Base-by-base conservation (phyloP, 805 yeast species). In the Candida sanyiensis region DNA sequence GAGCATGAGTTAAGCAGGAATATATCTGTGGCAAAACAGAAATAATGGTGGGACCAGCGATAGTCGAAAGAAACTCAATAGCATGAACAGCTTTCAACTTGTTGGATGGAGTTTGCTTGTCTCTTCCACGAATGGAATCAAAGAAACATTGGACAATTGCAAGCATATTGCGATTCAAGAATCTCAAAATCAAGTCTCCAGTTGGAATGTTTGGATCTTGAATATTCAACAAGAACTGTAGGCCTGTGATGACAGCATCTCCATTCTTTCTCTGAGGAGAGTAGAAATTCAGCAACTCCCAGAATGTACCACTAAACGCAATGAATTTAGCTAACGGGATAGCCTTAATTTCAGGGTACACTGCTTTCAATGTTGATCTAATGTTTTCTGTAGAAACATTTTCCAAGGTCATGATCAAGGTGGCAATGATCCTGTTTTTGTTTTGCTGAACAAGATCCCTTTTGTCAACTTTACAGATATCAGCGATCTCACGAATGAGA, bases 11-110 rank as follows among this genome's bases (percentile, higher is more conserved):
- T 10, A 90, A 62, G 50, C 95, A 83, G 2, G 95, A 83, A 43
- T 86, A 81, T 5, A 90, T 75, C 55, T 89, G 97, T 0, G 96
- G 94, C 25, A 83, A 59, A 0, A 86, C 85, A 2, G 83, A 73
- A 5, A 76, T 72, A 22, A 83, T 73, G 12, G 78, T 67, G 19
- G 69, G 63, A 6, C 72, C 71, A 2, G 77, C 63, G 2, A 77
- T 59, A 30, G 70, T 66, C 6, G 84, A 75, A 18, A 90, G 60
- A 41, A 81, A 75, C 27, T 80, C 75, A 22, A 90, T 72, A 1
- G 96, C 96, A 40, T 76, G 66, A 3, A 90, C 67, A 2, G 90
- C 80, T 26, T 75, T 71, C 2, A 80, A 64, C 52, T 84, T 87
- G 35, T 83, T 88, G 36, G 80, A 66, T 48, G 73, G 80, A 0